These are phyloP conservation scores for Rhytidhysteron rufulum DNA, from an alignment of 2,329 filamentous ascomycete genomes.

Conservation along the genomic window DNA sequence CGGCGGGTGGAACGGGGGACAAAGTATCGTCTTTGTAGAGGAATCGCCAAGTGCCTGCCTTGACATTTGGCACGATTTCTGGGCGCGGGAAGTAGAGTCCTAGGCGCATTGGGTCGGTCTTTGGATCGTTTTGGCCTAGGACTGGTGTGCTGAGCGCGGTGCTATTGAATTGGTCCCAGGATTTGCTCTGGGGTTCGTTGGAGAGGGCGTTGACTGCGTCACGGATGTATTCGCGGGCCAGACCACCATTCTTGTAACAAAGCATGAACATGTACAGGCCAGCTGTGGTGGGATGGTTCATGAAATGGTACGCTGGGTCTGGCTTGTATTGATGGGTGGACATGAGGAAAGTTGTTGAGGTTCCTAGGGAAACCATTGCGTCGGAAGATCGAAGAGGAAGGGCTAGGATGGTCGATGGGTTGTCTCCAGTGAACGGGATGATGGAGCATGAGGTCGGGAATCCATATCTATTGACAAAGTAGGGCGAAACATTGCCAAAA, in stretches of 20 bases:
- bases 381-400: slow-evolving; percentile 83
- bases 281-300: slow-evolving; percentile 90
- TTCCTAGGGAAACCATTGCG: slow-evolving; percentile 91
- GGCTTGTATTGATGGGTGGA: slow-evolving; percentile 88
- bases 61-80: slow-evolving; percentile 92
- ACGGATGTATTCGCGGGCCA: slow-evolving; percentile 85
- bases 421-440: slow-evolving; percentile 89
- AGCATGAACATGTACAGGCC: slow-evolving; percentile 99
- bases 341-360: slow-evolving; percentile 97
- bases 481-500: slow-evolving; percentile 70
- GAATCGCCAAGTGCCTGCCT: slow-evolving; percentile 82
- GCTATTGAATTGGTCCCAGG: slow-evolving; percentile 80
- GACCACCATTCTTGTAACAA: slow-evolving; percentile 97
- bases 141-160: slow-evolving; percentile 64
- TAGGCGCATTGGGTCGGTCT: slow-evolving; percentile 65
- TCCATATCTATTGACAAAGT: slow-evolving; percentile 75
- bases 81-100: slow-evolving; percentile 94
- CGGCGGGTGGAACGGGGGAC: slow-evolving; percentile 37
- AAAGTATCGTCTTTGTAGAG: slow-evolving; percentile 52
- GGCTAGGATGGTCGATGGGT: slow-evolving; percentile 90
- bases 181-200: slow-evolving; percentile 39
- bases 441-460: slow-evolving; percentile 73
- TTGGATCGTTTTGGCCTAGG: slow-evolving; percentile 56
- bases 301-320: slow-evolving; percentile 90
- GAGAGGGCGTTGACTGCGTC: slow-evolving; percentile 65